Evolutionary conservation across 2,329 filamentous ascomycete genomes (phyloP).

Genomic region (Paraconiothyrium brasiliense): DNA sequence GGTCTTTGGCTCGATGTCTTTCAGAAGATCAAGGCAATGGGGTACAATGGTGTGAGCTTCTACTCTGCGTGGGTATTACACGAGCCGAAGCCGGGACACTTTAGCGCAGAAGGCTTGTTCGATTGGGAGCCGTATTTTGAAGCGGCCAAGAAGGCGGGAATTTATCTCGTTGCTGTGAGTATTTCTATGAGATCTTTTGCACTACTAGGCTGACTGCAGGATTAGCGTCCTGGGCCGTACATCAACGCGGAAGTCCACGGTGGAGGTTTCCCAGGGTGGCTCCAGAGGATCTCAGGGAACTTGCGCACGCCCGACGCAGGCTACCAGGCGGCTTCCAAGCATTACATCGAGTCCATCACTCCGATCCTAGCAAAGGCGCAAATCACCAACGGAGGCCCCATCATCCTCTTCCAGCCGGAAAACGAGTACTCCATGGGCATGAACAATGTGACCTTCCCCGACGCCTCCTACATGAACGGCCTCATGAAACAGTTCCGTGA

Average conservation of each 20-base stretch:
- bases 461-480: slow-evolving; percentile 72
- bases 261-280: slow-evolving; percentile 81
- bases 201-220: neutral
- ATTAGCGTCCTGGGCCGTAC: slow-evolving; percentile 67
- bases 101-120: slow-evolving; percentile 75
- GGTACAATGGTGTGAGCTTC: slow-evolving; percentile 80
- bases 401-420: slow-evolving; percentile 80
- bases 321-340: slow-evolving; percentile 71
- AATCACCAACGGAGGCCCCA: slow-evolving; percentile 80
- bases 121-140: slow-evolving; percentile 77
- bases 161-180: slow-evolving; percentile 73
- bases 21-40: slow-evolving; percentile 81
- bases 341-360: slow-evolving; percentile 62
- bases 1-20: slow-evolving; percentile 75
- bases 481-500: slow-evolving; percentile 73
- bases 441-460: slow-evolving; percentile 64
- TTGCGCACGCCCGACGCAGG: slow-evolving; percentile 69
- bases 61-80: slow-evolving; percentile 80
- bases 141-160: slow-evolving; percentile 73
- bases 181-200: slow-evolving; percentile 15
- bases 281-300: slow-evolving; percentile 69
- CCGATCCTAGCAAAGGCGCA: slow-evolving; percentile 76
- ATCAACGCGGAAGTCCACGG: slow-evolving; percentile 80
- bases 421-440: slow-evolving; percentile 74
- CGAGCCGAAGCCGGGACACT: slow-evolving; percentile 74